A percentile compares a stretch with the other conserved stretches of the same genome.
These are phyloP conservation scores for Zasmidium cellare DNA, from an alignment of 2,329 filamentous ascomycete species.

Conservation along the genomic window DNA sequence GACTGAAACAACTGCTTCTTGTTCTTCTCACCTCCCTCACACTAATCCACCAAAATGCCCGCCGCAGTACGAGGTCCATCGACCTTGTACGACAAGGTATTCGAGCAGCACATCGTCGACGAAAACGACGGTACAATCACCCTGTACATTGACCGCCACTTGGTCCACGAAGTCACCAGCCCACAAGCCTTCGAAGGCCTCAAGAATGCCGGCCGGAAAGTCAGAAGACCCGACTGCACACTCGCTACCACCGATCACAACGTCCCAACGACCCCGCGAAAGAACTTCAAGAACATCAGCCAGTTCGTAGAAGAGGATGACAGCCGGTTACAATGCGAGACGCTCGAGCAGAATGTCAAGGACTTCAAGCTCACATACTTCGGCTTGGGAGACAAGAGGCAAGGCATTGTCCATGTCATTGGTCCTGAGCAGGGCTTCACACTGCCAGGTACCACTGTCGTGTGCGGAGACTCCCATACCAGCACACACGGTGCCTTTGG, in stretches of 20 bases:
- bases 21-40: background rate
- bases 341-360: slow-evolving; percentile 95
- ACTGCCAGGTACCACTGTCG: slow-evolving; percentile 91
- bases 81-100: slow-evolving; percentile 85
- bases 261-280: slow-evolving; percentile 86
- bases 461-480: slow-evolving; percentile 97
- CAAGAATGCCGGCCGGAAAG: slow-evolving; percentile 80
- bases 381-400: slow-evolving; percentile 90
- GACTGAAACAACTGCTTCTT: background rate
- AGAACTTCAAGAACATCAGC: slow-evolving; percentile 89
- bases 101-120: slow-evolving; percentile 90
- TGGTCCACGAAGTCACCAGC: slow-evolving; percentile 98
- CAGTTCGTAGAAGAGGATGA: slow-evolving; percentile 95
- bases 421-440: slow-evolving; percentile 99
- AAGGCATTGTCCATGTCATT: slow-evolving; percentile 98
- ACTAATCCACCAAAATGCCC: slow-evolving; percentile 26
- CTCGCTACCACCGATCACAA: slow-evolving; percentile 97
- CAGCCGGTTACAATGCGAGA: slow-evolving; percentile 89
- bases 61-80: slow-evolving; percentile 33
- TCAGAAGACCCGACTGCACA: slow-evolving; percentile 94
- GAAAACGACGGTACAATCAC: slow-evolving; percentile 93
- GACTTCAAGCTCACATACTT: slow-evolving; percentile 97
- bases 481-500: slow-evolving; percentile 98
- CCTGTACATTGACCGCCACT: slow-evolving; percentile 93
- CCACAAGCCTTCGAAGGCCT: slow-evolving; percentile 98